Evolutionary conservation across 495 filamentous ascomycete genomes (phyloP).

Genomic region (Immersiella caudata): DNA sequence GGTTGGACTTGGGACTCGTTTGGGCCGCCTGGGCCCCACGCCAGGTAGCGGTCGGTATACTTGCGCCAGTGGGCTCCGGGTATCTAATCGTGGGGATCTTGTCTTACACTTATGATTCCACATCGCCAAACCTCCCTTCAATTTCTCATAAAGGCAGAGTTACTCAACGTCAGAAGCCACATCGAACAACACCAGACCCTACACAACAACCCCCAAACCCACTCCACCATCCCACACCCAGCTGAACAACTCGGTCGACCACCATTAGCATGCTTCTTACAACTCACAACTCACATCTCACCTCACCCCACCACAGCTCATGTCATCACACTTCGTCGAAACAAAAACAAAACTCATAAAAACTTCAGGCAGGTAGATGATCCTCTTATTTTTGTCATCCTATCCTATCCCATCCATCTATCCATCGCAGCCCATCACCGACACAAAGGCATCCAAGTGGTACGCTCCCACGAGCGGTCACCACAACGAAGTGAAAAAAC

Average conservation of each 20-base stretch:
- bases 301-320: too few species aligned
- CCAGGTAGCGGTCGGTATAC: too few species aligned
- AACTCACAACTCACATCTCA: not conserved
- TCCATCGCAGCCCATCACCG: not conserved
- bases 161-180: too few species aligned
- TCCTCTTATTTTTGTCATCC: not conserved
- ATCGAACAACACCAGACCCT: too few species aligned
- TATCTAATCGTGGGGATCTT: too few species aligned
- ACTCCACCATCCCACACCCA: not conserved
- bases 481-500: not conserved
- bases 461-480: not conserved
- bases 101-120: too few species aligned
- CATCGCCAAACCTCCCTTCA: too few species aligned
- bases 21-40: too few species aligned
- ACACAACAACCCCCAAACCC: too few species aligned
- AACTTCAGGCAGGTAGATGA: not conserved
- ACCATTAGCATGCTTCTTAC: not conserved
- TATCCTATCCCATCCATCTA: not conserved
- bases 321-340: not conserved
- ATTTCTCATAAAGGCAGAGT: too few species aligned
- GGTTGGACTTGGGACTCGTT: too few species aligned
- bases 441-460: not conserved
- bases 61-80: too few species aligned
- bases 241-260: not conserved
- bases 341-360: not conserved